A percentile compares a stretch with the other conserved stretches of the same genome.
Conservation (phyloP, 2,329 filamentous ascomycete species). For the Calonectria pteridis region DNA sequence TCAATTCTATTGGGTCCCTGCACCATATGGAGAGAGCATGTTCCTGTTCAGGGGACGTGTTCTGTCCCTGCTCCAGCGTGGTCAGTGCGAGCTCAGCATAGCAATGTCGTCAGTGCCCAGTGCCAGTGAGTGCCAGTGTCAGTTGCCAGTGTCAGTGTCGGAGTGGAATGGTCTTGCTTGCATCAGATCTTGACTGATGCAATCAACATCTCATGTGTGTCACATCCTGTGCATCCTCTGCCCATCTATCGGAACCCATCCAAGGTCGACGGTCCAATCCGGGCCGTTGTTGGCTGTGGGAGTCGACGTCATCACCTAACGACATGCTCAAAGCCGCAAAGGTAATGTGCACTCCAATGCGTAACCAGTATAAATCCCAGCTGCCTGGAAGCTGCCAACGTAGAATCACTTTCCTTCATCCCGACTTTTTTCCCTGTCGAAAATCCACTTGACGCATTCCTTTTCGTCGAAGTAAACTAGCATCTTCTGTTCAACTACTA, state of each 20-base stretch:
- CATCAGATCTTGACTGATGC: constrained; percentile 3
- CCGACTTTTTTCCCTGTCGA: background rate
- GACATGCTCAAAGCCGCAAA: constrained; percentile 15
- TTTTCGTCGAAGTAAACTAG: background rate
- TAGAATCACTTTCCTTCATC: background rate
- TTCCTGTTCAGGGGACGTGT: constrained; percentile 7
- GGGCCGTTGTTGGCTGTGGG: constrained; percentile 32
- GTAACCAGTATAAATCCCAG: background rate
- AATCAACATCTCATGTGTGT: constrained; percentile 6
- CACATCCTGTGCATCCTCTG: constrained; percentile 15
- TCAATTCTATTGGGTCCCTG: background rate
- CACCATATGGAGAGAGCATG: background rate
- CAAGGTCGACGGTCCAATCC: constrained; percentile 35
- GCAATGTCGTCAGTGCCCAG: background rate
- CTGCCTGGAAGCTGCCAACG: background rate
- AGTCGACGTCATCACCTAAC: constrained; percentile 44
- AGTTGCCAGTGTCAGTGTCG: background rate
- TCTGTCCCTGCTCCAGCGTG: background rate
- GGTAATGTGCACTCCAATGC: constrained; percentile 9
- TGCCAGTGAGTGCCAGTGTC: background rate
- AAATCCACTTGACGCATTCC: background rate
- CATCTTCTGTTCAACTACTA: background rate
- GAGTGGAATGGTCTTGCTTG: background rate
- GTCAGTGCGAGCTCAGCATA: background rate
- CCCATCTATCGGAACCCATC: constrained; percentile 6